Conservation (phyloP, 192 early-diverging fungal species). For the Coemansia reversa region DNA sequence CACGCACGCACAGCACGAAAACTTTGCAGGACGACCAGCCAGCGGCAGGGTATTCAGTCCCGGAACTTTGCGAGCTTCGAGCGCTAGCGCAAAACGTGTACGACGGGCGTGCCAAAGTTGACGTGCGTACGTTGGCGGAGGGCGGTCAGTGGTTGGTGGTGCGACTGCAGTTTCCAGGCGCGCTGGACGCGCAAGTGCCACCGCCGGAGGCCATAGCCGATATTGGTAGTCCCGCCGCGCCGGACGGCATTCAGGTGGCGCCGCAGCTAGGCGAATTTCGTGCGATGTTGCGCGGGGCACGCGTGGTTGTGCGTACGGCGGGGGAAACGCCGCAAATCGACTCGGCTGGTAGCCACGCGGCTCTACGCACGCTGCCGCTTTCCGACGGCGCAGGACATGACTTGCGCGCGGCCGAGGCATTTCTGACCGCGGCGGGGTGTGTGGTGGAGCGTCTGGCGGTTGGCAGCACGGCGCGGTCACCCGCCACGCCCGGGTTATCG, state of each 20-base stretch:
- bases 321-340: not conserved
- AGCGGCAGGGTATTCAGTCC: conserved; percentile 10
- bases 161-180: conserved; percentile 12
- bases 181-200: conserved; percentile 9
- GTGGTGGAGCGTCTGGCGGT: conserved; percentile 22
- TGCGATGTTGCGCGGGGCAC: conserved; percentile 37
- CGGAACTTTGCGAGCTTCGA: not conserved
- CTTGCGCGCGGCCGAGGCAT: conserved; percentile 18
- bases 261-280: conserved; percentile 35
- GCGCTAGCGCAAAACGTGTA: not conserved
- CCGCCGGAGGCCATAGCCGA: conserved; percentile 8
- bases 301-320: conserved; percentile 25
- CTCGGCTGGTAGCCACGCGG: not conserved
- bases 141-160: conserved; percentile 28
- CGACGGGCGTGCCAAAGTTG: not conserved
- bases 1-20: not conserved
- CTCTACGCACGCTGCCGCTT: not conserved
- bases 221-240: conserved; percentile 20
- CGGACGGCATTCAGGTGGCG: conserved; percentile 16
- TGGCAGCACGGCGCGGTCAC: conserved; percentile 17
- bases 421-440: conserved; percentile 27
- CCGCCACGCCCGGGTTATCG: conserved; percentile 23
- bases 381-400: not conserved
- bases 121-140: not conserved
- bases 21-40: conserved; percentile 9